Percentiles rank a stretch among this genome's conserved stretches.
Conservation (phyloP, 352 stramenopile genomes). For the Pythium sp. region DNA sequence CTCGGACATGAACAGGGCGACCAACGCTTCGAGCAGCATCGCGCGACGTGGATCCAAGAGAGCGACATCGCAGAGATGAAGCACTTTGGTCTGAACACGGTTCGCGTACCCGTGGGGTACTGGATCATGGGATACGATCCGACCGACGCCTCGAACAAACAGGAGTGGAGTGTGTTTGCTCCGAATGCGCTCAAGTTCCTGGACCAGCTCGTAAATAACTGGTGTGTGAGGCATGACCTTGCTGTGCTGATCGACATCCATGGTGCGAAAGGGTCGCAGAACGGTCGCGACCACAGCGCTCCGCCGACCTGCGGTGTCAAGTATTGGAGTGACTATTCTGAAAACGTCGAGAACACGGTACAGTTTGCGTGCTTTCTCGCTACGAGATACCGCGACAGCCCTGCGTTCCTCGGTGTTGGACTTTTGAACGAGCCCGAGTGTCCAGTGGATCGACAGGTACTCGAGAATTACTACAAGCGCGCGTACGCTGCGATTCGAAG, state of each 20-base stretch:
- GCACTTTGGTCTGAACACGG: slow-evolving; percentile 59
- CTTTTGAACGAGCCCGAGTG: slow-evolving; percentile 80
- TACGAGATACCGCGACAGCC: slow-evolving; percentile 34
- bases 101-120: slow-evolving; percentile 77
- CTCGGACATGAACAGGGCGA: slow-evolving; percentile 48
- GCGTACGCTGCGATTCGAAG: slow-evolving; percentile 55
- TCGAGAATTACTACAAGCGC: slow-evolving; percentile 56
- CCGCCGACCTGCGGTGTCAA: slow-evolving; percentile 31
- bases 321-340: slow-evolving; percentile 45
- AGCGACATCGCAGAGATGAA: slow-evolving; percentile 69
- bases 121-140: slow-evolving; percentile 65
- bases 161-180: slow-evolving; percentile 40
- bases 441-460: slow-evolving; percentile 38
- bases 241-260: slow-evolving; percentile 82
- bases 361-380: slow-evolving; percentile 50
- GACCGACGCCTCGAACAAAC: slow-evolving; percentile 48
- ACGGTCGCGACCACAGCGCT: slow-evolving; percentile 75
- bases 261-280: slow-evolving; percentile 72
- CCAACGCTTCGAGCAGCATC: slow-evolving; percentile 71
- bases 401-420: slow-evolving; percentile 64
- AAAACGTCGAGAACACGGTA: slow-evolving; percentile 74
- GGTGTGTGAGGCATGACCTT: slow-evolving; percentile 59
- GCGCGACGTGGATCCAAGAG: slow-evolving; percentile 73
- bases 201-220: slow-evolving; percentile 78
- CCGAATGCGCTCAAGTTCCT: slow-evolving; percentile 52